Conservation (phyloP, 73 alveolate species). For the Paramecium primaurelia region DNA sequence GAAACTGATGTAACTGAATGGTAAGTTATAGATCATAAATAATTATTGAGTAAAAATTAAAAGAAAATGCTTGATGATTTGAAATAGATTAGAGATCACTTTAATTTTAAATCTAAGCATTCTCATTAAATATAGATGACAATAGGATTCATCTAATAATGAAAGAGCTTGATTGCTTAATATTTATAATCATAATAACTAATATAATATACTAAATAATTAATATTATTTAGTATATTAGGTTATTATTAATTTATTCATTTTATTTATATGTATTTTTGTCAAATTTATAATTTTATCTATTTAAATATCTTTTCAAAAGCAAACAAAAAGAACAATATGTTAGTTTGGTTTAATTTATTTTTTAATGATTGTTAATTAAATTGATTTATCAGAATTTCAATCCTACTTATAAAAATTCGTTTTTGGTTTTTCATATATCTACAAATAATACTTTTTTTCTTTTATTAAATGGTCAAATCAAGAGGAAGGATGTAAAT, state of each 20-base stretch:
- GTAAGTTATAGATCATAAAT: not conserved
- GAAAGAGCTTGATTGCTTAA: not conserved
- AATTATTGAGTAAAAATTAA: not conserved
- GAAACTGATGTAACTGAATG: conserved; percentile 14
- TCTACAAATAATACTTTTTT: no score
- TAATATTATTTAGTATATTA: no score
- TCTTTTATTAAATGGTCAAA: not conserved
- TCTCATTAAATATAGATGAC: not conserved
- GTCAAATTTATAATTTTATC: not conserved
- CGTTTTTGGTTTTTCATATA: not conserved
- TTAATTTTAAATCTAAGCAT: not conserved
- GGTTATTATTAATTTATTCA: not conserved
- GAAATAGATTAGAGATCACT: not conserved
- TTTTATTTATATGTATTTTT: not conserved
- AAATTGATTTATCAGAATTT: not conserved
- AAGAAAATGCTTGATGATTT: not conserved
- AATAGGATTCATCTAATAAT: not conserved
- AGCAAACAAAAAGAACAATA: not conserved
- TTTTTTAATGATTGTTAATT: not conserved
- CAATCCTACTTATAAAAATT: not conserved
- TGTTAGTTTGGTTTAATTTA: not conserved
- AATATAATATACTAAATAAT: no score
- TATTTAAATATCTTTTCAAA: not conserved
- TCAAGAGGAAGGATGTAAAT: not conserved
- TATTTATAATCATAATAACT: not conserved